phyloP scores from a whole-genome alignment of 192 early-diverging fungal genomes.

The Coemansia reversa region DNA sequence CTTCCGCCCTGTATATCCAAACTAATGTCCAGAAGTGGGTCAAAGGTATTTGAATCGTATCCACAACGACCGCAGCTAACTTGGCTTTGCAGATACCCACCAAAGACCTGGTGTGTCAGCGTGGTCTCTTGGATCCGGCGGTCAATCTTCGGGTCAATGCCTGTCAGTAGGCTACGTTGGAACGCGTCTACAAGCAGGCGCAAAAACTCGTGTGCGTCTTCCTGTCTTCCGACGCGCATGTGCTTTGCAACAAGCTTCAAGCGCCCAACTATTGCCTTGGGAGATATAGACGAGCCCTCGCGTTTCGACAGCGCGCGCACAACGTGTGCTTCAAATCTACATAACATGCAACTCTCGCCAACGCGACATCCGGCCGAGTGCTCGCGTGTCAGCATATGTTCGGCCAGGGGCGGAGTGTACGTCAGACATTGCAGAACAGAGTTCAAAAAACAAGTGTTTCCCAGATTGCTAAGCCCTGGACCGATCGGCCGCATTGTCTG shows the following conservation, averaged over 20 bases:
- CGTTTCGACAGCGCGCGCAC: constrained; percentile 55
- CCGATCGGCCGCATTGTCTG: constrained; percentile 59
- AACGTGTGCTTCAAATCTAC: constrained; percentile 69
- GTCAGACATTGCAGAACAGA: constrained; percentile 75
- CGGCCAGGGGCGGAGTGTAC: constrained; percentile 71
- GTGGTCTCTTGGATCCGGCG: constrained; percentile 74
- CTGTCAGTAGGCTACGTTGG: constrained; percentile 62
- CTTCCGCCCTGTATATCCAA: constrained; percentile 70
- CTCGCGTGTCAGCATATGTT: constrained; percentile 61
- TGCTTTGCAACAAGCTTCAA: constrained; percentile 73
- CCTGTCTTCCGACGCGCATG: constrained; percentile 77
- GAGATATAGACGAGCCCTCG: constrained; percentile 56
- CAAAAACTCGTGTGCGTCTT: constrained; percentile 90
- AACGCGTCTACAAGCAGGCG: constrained; percentile 67
- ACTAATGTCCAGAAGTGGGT: constrained; percentile 73
- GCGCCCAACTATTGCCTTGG: constrained; percentile 64
- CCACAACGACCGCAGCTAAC: constrained; percentile 74
- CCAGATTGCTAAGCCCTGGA: constrained; percentile 68
- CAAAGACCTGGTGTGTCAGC: constrained; percentile 77
- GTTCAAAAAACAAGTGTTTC: constrained; percentile 82
- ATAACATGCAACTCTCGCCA: constrained; percentile 70
- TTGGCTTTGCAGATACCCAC: constrained; percentile 76
- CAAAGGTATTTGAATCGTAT: constrained; percentile 72
- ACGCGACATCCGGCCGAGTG: constrained; percentile 64
- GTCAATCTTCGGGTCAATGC: constrained; percentile 64